Evolutionary conservation across 148 eudicot genomes (phyloP), one percentile per base, ranked within the genome.

Genomic region (Silene latifolia): DNA sequence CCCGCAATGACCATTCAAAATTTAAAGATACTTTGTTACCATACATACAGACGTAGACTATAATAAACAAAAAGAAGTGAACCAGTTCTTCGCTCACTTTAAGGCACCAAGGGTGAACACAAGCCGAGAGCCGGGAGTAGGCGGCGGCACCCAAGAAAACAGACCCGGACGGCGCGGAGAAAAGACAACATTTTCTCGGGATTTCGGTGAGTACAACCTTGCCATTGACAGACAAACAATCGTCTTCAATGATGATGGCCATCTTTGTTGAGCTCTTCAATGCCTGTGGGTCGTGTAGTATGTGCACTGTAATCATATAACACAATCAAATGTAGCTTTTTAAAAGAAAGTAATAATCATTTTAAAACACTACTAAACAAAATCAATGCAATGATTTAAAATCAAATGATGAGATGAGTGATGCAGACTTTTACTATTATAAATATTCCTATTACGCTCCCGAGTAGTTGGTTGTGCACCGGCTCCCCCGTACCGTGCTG

Each of bases 41-140:
- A 73, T 23, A 67, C 39, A n/a, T 10, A 20, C 25, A 71, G 46
- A 62, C 4, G n/a, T n/a, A 23, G 35, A 32, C 7, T 44, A 44
- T 17, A 53, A 14, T 5, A 42, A 19, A 18, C 13, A 57, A 44
- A 10, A 69, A 63, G 44, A 39, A 6, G 44, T 39, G 44, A 39
- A 39, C 44, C 8, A 6, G 8, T 39, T 39, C 76, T 64, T n/a
- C n/a, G 3, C 72, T 69, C 72, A 85, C 87, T 65, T 60, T 14
- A 85, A 65, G 35, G 46, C 57, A 13, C 87, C 87, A 4, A 82
- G 83, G 57, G 79, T 66, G 73, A 82, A 82, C 24, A 82, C 85
- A 51, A 76, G 87, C 68, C 83, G 81, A 20, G 80, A 77, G 46
- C 69, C 42, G n/a, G 77, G 66, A 21, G 72, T 12, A 13, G 44